Evolutionary conservation across 2,329 filamentous ascomycete genomes (phyloP), one percentile per base, ranked within the genome.

Genomic region (Aspergillus thermomutatus): DNA sequence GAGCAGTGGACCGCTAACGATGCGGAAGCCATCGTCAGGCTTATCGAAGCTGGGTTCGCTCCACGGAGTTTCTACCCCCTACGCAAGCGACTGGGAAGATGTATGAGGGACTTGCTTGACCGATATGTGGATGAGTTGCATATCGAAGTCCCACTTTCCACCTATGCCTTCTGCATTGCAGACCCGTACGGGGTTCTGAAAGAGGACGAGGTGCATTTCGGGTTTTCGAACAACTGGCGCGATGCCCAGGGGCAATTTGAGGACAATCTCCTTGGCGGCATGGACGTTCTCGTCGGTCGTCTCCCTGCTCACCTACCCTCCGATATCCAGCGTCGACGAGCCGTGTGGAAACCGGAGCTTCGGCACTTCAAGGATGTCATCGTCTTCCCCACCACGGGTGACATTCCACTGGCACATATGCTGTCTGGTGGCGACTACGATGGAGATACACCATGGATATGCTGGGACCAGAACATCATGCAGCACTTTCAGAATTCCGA

Each of bases 401-500:
- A 72, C 7, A 77, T 75, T 17, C 81, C 85, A 0, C 70, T 85
- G 0, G 85, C 84, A 0, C 77, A 77, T n/a, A 82, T 84, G 65
- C 71, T 87, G 0, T 85, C 85, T 25, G 85, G 85, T 4, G 85
- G 85, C 8, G 85, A 88, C 64, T 87, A 87, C 56, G 85, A 88
- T 60, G 85, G 85, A 0, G 85, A 88, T 55, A 79, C 71, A 2
- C 75, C 83, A 27, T 87, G 84, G 82, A 66, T 85, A 0, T 85
- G 82, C 64, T 87, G 83, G 83, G 83, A 87, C 52, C 70, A 73
- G 3, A 68, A 69, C 4, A 75, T 87, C 0, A 81, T 83, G 0
- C 57, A 68, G 1, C 73, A 70, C 0, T 87, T 87, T 65, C 58
- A 63, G 3, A 87, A 87, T 64, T 79, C 81, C 0, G 74, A 77